Base-by-base conservation (phyloP, 2,329 filamentous ascomycete genomes). In the Didymella segeticola region DNA sequence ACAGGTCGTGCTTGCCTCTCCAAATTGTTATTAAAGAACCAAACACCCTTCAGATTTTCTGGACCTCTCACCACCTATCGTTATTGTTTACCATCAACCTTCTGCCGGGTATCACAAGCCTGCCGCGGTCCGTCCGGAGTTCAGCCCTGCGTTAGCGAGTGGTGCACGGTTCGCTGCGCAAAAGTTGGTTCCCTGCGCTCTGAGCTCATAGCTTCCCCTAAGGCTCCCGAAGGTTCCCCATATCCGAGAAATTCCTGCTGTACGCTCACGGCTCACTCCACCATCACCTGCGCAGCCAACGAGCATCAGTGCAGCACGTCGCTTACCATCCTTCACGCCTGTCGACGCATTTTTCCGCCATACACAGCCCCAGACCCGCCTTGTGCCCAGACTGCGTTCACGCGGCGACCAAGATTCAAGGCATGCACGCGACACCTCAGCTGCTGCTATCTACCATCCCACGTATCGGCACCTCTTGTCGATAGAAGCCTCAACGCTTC, bases 381-480 rank as follows among this genome's bases (percentile, higher is more conserved):
- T 20, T 50, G 43, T 45, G 63, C 58, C 51, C 59, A 56, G 51
- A 53, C 41, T 56, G 56, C 58, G 67, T 70, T 69, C 70, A 72
- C 70, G 70, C 68, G 71, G 67, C 66, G 57, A 68, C 37, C 45
- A 47, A 39, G 50, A 56, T 57, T 52, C 47, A 62, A 68, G 63
- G 68, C 64, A 73, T 71, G 72, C 72, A 74, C 71, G 71, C 71
- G 71, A 73, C 71, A 66, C 58, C 59, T 43, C 30, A 39, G 42
- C 56, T 64, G 42, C 56, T 64, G 63, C 60, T 63, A 65, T 53
- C 58, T 58, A 63, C 58, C 59, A 57, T 47, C 38, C 56, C 48
- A 47, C 59, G 34, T 55, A 53, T 52, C 51, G 51, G 39, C 42
- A 38, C 34, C 57, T 47, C 46, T 49, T 57, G 57, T 57, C 58